Base-by-base conservation (phyloP, 352 stramenopile genomes). In the Pythium oligandrum region DNA sequence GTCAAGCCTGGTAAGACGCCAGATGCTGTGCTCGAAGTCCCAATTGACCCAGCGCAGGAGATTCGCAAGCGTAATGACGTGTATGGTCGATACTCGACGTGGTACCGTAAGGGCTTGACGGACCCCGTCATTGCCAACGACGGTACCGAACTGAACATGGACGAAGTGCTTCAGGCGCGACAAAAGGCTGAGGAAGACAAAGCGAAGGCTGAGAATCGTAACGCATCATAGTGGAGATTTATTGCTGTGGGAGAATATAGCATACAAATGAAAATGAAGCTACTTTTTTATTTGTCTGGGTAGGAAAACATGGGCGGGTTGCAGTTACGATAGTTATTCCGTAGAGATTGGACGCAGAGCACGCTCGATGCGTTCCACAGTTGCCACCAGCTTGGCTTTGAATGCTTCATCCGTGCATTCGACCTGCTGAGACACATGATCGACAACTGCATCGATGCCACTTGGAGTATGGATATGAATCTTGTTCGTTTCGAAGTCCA, bases 401-500 rank as follows among this genome's bases (percentile, higher is more conserved):
- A 96, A 87, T 17, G 66, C 60, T 30, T 71, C 68, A 43, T 93
- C 80, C 30, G 75, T 65, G 61, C 83, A 93, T 54, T 91, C 78
- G 44, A 93, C 74, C 26, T 66, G 62, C 11, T 82, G 70, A 30
- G 66, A 76, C 4, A 71, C 61, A 53, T 92, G 78, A 44, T 91
- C 78, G 2, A 93, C 71, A 0, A 78, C 63, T 6, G 85, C 85
- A 35, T 70, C 61, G 5, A 88, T 55, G 12, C 85, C 83, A 40
- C 76, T 92, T 0, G 85, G 83, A 47, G 81, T 95, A 45, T 75
- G 69, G 11, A 95, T 86, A 50, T 92, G 78, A 60, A 95, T 95
- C 55, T 87, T 86, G 70, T 95, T 93, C 3, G 85, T 95, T 57
- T 90, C 83, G 35, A 93, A 89, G 50, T 95, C 78, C 53, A 95